phyloP scores from a whole-genome alignment of 805 yeast species.

The Debaryomyces castellii region DNA sequence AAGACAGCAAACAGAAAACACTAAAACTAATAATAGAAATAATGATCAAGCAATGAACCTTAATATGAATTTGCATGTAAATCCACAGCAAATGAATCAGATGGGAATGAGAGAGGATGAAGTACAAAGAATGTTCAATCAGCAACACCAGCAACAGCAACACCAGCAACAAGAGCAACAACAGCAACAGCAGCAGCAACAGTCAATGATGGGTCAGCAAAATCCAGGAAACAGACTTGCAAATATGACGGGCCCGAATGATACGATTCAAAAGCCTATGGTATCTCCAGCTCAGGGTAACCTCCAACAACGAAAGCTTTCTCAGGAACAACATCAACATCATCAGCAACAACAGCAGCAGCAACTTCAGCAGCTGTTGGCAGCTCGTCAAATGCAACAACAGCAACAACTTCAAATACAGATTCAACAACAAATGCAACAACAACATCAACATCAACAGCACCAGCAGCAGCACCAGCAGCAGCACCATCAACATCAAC shows the following conservation, averaged over 20 bases:
- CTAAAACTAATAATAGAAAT: neutral
- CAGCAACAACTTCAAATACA: conserved; percentile 26
- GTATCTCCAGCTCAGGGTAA: neutral
- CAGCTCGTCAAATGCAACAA: conserved; percentile 25
- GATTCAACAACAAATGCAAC: conserved; percentile 10
- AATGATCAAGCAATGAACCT: neutral
- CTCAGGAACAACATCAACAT: conserved; percentile 3
- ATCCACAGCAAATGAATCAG: neutral
- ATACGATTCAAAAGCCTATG: neutral
- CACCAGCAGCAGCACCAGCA: conserved; percentile 12
- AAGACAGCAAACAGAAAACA: neutral
- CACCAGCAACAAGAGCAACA: conserved; percentile 11
- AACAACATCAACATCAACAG: conserved; percentile 2
- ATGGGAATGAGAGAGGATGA: neutral
- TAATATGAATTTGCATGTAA: neutral
- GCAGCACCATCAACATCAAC: conserved; percentile 35
- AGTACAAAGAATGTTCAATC: neutral
- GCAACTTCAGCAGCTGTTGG: conserved; percentile 31
- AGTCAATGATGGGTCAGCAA: neutral
- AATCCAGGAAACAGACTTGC: neutral
- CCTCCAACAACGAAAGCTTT: neutral
- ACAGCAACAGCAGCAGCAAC: conserved; percentile 9
- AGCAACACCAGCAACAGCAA: neutral
- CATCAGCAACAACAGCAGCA: conserved; percentile 22
- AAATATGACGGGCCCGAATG: neutral